phyloP scores from a whole-genome alignment of 441 rosid genomes.

The Erodium trifolium region DNA sequence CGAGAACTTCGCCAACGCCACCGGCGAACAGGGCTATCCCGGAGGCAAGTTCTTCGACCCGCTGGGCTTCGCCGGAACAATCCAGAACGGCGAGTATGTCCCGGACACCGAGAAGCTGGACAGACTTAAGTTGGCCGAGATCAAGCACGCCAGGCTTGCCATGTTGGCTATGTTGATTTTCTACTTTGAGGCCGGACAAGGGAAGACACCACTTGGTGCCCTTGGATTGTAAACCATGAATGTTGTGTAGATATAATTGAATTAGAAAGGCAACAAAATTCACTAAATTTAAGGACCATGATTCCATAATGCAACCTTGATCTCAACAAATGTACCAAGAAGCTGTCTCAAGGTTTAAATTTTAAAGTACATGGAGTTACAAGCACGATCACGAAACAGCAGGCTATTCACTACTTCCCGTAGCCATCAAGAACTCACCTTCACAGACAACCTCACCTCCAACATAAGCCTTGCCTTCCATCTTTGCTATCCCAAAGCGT shows the following conservation, averaged over 20 bases:
- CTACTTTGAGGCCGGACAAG: constrained; percentile 98
- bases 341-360: too few species aligned
- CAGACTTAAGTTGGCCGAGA: constrained; percentile 83
- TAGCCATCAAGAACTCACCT: constrained; percentile 79
- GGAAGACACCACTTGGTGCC: constrained; percentile 92
- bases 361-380: too few species aligned
- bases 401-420: constrained; percentile 31
- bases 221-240: constrained; percentile 55
- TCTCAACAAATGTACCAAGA: too few species aligned
- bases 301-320: too few species aligned
- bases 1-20: constrained; percentile 69
- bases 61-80: constrained; percentile 53
- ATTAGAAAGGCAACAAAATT: neutral
- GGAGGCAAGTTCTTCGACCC: constrained; percentile 97
- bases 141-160: constrained; percentile 85
- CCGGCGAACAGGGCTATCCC: constrained; percentile 90
- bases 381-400: neutral
- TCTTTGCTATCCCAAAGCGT: constrained; percentile 63
- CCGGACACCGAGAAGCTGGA: constrained; percentile 72
- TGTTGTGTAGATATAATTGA: constrained; percentile 2
- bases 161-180: constrained; percentile 93
- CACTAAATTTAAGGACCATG: too few species aligned
- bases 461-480: constrained; percentile 63
- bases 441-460: constrained; percentile 62
- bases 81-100: constrained; percentile 50